These are phyloP conservation scores for Mycothermus thermophilus DNA, from an alignment of 495 filamentous ascomycete species.

Conservation along the genomic window DNA sequence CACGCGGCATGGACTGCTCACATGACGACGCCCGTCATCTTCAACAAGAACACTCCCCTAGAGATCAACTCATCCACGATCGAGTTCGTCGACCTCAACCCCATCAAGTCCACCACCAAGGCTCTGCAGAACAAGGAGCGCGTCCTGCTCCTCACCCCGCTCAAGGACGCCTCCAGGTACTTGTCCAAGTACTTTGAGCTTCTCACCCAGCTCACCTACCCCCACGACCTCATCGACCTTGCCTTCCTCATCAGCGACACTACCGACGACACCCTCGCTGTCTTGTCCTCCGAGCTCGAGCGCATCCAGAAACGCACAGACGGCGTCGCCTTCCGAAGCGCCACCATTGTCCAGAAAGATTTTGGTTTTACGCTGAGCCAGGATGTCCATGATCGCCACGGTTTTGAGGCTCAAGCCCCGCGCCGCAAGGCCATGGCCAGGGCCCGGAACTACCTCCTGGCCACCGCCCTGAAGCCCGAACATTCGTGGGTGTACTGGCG, in stretches of 20 bases:
- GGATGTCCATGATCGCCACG: constrained; percentile 67
- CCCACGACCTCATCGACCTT: constrained; percentile 88
- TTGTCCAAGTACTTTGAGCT: constrained; percentile 88
- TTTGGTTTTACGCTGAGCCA: constrained; percentile 61
- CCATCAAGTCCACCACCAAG: constrained; percentile 64
- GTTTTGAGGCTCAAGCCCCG: constrained; percentile 76
- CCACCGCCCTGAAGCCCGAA: constrained; percentile 71
- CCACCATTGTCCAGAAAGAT: constrained; percentile 73
- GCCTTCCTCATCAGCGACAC: constrained; percentile 89
- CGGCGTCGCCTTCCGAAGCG: constrained; percentile 68
- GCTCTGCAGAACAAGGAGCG: constrained; percentile 70
- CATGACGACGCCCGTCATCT: constrained; percentile 79
- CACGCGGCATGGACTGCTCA: constrained; percentile 80
- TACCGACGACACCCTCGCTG: constrained; percentile 74
- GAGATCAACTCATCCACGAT: constrained; percentile 74
- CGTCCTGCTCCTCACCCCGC: constrained; percentile 85
- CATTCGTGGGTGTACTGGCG: constrained; percentile 99
- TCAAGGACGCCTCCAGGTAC: constrained; percentile 75
- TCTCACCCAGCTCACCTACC: constrained; percentile 78
- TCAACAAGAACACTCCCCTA: constrained; percentile 84
- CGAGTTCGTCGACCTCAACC: constrained; percentile 66
- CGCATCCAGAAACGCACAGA: constrained; percentile 75
- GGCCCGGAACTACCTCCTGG: constrained; percentile 85
- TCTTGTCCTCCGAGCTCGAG: constrained; percentile 66
- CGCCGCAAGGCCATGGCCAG: constrained; percentile 79